Evolutionary conservation across 1,284 basidiomycete species (phyloP).

Genomic region (Sparassis latifolia): DNA sequence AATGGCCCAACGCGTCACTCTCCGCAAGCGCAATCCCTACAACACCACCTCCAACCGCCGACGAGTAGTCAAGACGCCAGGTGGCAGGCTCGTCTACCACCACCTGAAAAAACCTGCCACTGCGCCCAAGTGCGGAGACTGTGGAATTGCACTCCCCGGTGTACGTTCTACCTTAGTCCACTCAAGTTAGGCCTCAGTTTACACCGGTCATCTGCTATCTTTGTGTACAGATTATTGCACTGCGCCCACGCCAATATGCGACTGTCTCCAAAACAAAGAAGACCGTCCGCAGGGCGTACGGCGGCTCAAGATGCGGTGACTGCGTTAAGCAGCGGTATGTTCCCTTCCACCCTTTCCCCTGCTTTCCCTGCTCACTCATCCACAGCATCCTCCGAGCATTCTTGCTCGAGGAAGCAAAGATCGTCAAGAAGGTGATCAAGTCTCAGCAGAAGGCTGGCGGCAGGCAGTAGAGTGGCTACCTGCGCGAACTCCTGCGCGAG

Average conservation of each 20-base stretch:
- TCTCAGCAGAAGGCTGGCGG: constrained; percentile 53
- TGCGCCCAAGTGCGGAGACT: constrained; percentile 97
- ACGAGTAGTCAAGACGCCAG: constrained; percentile 95
- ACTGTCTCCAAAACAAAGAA: constrained; percentile 94
- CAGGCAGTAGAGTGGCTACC: constrained; percentile 24
- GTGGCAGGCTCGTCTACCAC: constrained; percentile 88
- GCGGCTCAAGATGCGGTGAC: constrained; percentile 89
- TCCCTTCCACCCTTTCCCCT: background rate
- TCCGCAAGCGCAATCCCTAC: constrained; percentile 98
- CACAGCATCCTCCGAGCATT: constrained; percentile 93
- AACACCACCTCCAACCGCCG: constrained; percentile 97
- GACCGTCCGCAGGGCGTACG: constrained; percentile 90
- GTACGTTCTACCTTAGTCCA: constrained; percentile 46
- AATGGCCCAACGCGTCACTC: constrained; percentile 99
- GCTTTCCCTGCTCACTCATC: background rate
- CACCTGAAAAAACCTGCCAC: constrained; percentile 83
- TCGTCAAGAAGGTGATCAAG: constrained; percentile 99
- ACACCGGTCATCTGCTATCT: background rate
- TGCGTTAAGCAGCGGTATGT: constrained; percentile 89
- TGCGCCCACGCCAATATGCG: constrained; percentile 90
- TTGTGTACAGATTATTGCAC: constrained; percentile 70
- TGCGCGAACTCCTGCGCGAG: constrained; percentile 6
- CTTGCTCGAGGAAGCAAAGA: constrained; percentile 99
- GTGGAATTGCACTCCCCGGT: constrained; percentile 85
- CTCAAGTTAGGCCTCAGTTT: background rate